Evolutionary conservation across 1,139 yeast species (phyloP).

Genomic region (Nakaseomyces delphensis): DNA sequence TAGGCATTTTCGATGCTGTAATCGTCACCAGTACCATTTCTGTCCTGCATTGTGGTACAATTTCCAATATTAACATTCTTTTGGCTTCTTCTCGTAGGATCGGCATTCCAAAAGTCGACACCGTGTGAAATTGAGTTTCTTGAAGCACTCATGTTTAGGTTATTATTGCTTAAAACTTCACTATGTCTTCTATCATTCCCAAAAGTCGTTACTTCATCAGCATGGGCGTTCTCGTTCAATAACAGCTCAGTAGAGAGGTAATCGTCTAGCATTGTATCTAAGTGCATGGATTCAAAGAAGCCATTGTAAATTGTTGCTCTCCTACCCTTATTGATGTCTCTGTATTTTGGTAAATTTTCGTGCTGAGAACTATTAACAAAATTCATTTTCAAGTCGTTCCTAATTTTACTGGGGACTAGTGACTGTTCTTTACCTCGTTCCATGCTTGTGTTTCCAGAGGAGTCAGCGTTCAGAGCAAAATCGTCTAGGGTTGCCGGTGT

Average conservation of each 20-base stretch:
- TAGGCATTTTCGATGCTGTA: slow-evolving; percentile 7
- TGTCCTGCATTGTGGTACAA: slow-evolving; percentile 5
- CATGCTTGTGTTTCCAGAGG: not conserved
- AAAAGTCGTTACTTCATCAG: not conserved
- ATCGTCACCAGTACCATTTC: slow-evolving; percentile 2
- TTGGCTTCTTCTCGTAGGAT: slow-evolving; percentile 3
- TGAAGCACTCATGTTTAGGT: slow-evolving; percentile 8
- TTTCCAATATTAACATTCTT: slow-evolving; percentile 5
- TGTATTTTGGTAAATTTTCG: not conserved
- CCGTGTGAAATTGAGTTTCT: slow-evolving; percentile 28
- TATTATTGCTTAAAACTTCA: slow-evolving; percentile 14
- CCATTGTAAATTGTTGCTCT: slow-evolving; percentile 4
- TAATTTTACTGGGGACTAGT: not conserved
- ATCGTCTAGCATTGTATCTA: slow-evolving; percentile 17
- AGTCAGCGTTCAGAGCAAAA: slow-evolving; percentile 7
- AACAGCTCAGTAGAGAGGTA: slow-evolving; percentile 15
- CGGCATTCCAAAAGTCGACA: slow-evolving; percentile 26
- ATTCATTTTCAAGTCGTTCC: slow-evolving; percentile 2
- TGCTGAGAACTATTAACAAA: slow-evolving; percentile 2
- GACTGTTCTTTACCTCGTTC: not conserved
- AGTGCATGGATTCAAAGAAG: slow-evolving; percentile 7
- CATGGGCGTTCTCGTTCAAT: slow-evolving; percentile 6
- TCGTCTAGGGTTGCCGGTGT: slow-evolving; percentile 11
- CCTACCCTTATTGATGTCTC: not conserved
- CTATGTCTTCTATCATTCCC: slow-evolving; percentile 20